A percentile compares a stretch with the other conserved stretches of the same genome.
phyloP scores from a whole-genome alignment of 129 eudicot species.

The Chrysanthemum lavandulifolium region DNA sequence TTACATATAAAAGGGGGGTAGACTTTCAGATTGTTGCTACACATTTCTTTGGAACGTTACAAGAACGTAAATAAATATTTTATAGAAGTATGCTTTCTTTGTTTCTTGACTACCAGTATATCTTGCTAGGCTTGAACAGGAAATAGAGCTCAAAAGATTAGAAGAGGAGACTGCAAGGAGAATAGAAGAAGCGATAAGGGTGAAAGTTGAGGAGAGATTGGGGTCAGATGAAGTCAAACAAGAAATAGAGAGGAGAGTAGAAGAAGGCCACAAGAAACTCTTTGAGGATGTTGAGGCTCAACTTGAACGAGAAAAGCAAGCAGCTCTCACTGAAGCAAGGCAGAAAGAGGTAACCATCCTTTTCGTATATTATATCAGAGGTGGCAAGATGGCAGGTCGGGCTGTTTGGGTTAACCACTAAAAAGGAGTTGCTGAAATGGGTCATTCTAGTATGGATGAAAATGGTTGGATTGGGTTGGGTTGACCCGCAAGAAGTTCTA shows the following conservation, averaged over 20 bases:
- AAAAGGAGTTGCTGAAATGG: neutral
- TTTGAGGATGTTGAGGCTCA: conserved; percentile 72
- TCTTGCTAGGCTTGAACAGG: conserved; percentile 63
- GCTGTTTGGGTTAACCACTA: conserved; percentile 1
- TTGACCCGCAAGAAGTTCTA: neutral
- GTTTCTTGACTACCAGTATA: conserved; percentile 22
- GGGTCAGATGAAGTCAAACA: conserved; percentile 65
- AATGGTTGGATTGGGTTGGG: neutral
- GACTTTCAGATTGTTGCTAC: neutral
- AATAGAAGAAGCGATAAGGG: conserved; percentile 86
- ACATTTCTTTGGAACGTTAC: neutral
- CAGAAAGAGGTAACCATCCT: conserved; percentile 61
- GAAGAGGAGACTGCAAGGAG: conserved; percentile 92
- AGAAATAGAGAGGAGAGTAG: conserved; percentile 66
- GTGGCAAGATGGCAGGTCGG: neutral
- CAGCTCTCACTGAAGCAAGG: conserved; percentile 81
- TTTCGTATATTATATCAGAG: neutral
- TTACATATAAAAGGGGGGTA: neutral
- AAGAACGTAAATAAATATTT: neutral
- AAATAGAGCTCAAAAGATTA: conserved; percentile 67
- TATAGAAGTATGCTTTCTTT: conserved; percentile 1
- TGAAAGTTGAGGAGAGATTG: conserved; percentile 73
- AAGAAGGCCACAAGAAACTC: conserved; percentile 68
- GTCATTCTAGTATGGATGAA: neutral
- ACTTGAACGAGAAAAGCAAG: conserved; percentile 76